These are phyloP conservation scores for Musa itinerans DNA, from an alignment of 176 grass and related monocot species.

Conservation along the genomic window DNA sequence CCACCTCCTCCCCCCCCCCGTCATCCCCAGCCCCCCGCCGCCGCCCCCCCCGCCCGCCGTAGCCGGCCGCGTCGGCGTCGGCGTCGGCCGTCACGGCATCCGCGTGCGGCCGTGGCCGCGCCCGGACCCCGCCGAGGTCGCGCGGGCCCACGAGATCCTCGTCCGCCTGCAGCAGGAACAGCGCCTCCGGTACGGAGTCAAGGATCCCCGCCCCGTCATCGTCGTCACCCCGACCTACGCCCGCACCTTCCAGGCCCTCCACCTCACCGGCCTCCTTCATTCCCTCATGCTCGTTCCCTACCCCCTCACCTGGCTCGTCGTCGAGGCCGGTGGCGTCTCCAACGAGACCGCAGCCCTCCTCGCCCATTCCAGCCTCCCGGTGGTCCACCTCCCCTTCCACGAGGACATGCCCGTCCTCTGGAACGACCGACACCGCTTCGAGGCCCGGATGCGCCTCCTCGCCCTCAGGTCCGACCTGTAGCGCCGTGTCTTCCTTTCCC, in stretches of 20 bases:
- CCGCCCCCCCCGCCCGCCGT: background rate
- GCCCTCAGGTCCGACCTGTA: constrained; percentile 29
- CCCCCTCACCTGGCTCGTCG: constrained; percentile 29
- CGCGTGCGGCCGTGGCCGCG: constrained; percentile 1
- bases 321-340: constrained; percentile 10
- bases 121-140: constrained; percentile 3
- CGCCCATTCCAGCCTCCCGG: constrained; percentile 1
- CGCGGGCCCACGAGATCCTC: constrained; percentile 24
- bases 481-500: background rate
- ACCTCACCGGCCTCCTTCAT: constrained; percentile 28
- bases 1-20: no score
- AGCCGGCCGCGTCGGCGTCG: background rate
- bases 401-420: constrained; percentile 17
- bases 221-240: constrained; percentile 32
- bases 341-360: constrained; percentile 10
- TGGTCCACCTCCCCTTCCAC: constrained; percentile 13
- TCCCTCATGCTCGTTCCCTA: constrained; percentile 24
- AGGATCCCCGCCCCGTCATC: constrained; percentile 17
- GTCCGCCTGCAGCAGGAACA: constrained; percentile 26
- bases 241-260: constrained; percentile 28
- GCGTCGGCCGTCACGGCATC: constrained; percentile 26
- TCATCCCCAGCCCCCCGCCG: background rate
- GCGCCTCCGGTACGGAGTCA: constrained; percentile 16
- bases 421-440: constrained; percentile 1
- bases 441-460: constrained; percentile 27